Evolutionary conservation across 768 basidiomycete species (phyloP), one percentile per base, ranked within the genome.

Genomic region (Agrocybe chaxingu): DNA sequence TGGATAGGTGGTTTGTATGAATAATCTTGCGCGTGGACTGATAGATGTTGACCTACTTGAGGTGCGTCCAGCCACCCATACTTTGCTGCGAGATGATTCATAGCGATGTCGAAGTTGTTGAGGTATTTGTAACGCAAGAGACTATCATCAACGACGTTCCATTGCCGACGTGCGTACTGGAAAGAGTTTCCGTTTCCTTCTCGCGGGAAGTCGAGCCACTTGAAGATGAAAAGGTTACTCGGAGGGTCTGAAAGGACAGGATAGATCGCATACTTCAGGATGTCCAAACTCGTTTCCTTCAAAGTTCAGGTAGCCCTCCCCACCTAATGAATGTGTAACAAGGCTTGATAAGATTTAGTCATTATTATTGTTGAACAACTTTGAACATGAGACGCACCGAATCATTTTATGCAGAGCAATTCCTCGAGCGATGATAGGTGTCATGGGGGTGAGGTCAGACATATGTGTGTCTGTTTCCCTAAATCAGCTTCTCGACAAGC

Each of bases 161-260:
- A 99, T 62, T 98, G 97, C 19, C 97, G 84, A 36, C 97, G 86
- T 16, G 97, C 95, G 64, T 99, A 90, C 58, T 97, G 90, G 81
- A 94, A 99, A 9, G 94, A 97, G 69, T 93, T 91, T 65, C 82
- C 80, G 64, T 99, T 99, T 13, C 97, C 97, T 59, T 84, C 91
- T 30, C 97, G 89, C 37, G 97, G 97, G 72, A 99, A 99, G 69
- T 99, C 97, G 60, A 99, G 92, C 97, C 97, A 99, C 85, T 92
- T 38, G 3, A 34, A 39, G n/a, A 12, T 35, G 55, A 42, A 45
- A 19, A 48, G 10, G 47, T 34, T 19, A 41, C 30, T 12, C 8
- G 32, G 10, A 12, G 13, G 8, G 8, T 18, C 2, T 31, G 8
- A 7, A 37, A 7, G 10, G 13, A n/a, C 36, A 29, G 46, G 16